These are phyloP conservation scores for Podaxis sp. DNA, from an alignment of 768 basidiomycete genomes.

Conservation along the genomic window DNA sequence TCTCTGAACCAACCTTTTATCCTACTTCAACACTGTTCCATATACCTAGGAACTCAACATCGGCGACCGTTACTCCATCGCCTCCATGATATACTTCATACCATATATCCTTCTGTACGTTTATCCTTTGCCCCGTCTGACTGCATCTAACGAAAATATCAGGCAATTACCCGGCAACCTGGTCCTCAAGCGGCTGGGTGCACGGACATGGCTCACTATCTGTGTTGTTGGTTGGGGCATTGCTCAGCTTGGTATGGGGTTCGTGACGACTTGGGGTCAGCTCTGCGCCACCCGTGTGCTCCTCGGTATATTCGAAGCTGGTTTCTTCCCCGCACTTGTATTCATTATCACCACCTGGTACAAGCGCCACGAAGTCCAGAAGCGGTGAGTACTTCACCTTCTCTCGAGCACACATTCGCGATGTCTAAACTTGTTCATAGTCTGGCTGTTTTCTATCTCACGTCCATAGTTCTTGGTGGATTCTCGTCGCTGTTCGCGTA, in stretches of 20 bases:
- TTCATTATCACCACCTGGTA: conserved; percentile 44
- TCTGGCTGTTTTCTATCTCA: conserved; percentile 30
- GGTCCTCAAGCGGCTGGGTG: conserved; percentile 27
- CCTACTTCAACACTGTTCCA: neutral
- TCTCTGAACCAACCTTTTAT: neutral
- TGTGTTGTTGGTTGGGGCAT: conserved; percentile 30
- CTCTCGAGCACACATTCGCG: neutral
- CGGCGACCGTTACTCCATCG: conserved; percentile 33
- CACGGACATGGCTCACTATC: conserved; percentile 27
- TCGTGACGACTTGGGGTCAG: conserved; percentile 27
- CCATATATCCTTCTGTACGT: conserved; percentile 35
- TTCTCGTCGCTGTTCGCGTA: conserved; percentile 30
- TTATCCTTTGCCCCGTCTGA: neutral
- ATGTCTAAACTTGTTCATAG: conserved; percentile 10
- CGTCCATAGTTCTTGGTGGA: conserved; percentile 29
- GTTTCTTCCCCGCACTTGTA: conserved; percentile 40
- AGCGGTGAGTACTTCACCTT: conserved; percentile 21
- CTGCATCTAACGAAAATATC: neutral
- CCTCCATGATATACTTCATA: conserved; percentile 32
- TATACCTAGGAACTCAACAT: conserved; percentile 24
- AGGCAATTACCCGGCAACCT: conserved; percentile 27
- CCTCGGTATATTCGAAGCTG: conserved; percentile 33
- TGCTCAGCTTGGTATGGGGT: conserved; percentile 32
- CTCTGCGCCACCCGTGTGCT: conserved; percentile 24
- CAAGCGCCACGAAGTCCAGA: conserved; percentile 42